Evolutionary conservation across 2,329 filamentous ascomycete genomes (phyloP), one percentile per base, ranked within the genome.

Genomic region (Hirsutella rhossiliensis): DNA sequence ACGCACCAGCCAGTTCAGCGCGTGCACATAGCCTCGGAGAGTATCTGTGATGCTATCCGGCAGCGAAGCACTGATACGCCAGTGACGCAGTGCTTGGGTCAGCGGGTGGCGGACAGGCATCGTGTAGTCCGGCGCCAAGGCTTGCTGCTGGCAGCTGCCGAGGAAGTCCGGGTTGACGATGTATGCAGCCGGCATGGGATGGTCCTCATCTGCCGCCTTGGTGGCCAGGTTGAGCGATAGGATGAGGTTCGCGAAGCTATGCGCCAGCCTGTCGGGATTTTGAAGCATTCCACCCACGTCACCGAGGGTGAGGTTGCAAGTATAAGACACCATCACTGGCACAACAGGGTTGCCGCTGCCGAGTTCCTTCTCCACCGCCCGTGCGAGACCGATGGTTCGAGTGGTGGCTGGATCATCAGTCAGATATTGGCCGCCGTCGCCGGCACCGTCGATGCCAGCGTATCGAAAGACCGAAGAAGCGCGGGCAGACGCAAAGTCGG

Each of bases 161-260:
- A 45, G 18, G 29, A 45, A 45, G 36, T 43, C 44, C 2, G 44
- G 44, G 28, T 45, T 45, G 18, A 45, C 23, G 19, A 45, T 29
- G n/a, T 27, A 42, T 15, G 23, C 44, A 2, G 40, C 40, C 3
- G 44, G 34, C 34, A 39, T 29, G 5, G 7, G 7, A n/a, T 34
- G 40, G 9, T 45, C 11, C 15, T 15, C 19, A 4, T 32, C 40
- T 5, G 27, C 31, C 5, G 8, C 11, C 17, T 23, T 2, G 5
- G 19, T 45, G 40, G 40, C 44, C 12, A 40, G 15, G 13, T 23
- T 42, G 17, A 45, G 20, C 7, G 44, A 39, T 28, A 45, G 20
- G 32, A 45, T 45, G 13, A 32, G 19, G 38, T 45, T 45, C 17
- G 28, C 44, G 30, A 45, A 45, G 32, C 40, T 40, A 20, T 40